Evolutionary conservation across 805 yeast genomes (phyloP), one percentile per base, ranked within the genome.

Genomic region (Suhomyces emberorum): DNA sequence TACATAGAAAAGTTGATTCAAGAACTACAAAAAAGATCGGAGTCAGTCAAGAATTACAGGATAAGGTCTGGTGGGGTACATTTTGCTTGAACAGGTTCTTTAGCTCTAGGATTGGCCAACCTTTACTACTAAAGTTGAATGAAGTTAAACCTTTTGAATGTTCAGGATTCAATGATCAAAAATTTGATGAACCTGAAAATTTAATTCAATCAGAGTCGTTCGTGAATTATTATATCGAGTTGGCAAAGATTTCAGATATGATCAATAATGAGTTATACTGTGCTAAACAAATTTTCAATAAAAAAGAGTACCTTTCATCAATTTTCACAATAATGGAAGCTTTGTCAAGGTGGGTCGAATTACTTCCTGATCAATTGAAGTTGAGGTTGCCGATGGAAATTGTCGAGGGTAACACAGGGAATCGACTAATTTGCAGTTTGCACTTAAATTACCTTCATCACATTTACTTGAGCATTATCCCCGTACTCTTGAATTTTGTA

Each of bases 371-470:
- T 2, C 30, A 41, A 23, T 39, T 58, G 10, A 39, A 36, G 28
- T 32, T 58, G 7, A 38, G 42, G 27, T 32, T 49, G 3, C 47
- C 53, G 4, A 21, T 39, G 14, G 24, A 32, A 11, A 33, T 18
- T 37, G 32, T 26, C 18, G 33, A 28, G 14, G 36, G 15, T 17
- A 41, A 11, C 32, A 39, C 38, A 16, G n/a, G 8, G 7, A 45
- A 48, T 21, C 35, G 63, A 12, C 41, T 52, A 19, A 41, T 54
- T 3, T 53, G 50, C 22, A 48, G 59, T 12, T 35, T 58, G 21
- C 61, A 58, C 32, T 50, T 56, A 38, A 58, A 58, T 29, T 55
- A 57, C 32, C 40, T 55, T 4, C 63, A 58, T 39, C 58, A 54
- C 31, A 49, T 58, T 3, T 51, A 55, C 30, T 38, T 58, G 18